These are phyloP conservation scores for Hippophae gyantsensis DNA, from an alignment of 306 rosid species.

Conservation along the genomic window DNA sequence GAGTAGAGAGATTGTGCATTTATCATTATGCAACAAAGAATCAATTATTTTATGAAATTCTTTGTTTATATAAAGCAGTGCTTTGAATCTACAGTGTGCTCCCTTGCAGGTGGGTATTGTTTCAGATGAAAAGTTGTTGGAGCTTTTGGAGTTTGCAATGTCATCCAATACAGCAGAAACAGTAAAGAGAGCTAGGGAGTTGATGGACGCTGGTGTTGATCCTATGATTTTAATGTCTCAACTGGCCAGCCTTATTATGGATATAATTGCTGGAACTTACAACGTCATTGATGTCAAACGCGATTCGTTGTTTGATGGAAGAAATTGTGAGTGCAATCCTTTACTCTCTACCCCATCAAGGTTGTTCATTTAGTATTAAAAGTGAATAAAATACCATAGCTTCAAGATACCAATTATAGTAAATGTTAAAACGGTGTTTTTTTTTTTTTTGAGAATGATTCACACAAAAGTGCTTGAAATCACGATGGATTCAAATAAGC, in stretches of 20 bases:
- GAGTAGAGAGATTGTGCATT: background rate
- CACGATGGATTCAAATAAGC: background rate
- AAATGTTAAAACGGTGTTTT: too few species aligned
- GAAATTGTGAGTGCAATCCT: conserved; percentile 59
- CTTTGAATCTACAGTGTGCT: conserved; percentile 17
- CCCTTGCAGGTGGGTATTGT: conserved; percentile 83
- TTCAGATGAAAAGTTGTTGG: conserved; percentile 85
- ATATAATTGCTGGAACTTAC: conserved; percentile 91
- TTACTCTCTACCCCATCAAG: conserved; percentile 11
- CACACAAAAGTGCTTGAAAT: background rate
- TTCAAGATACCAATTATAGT: too few species aligned
- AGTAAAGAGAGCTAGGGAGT: conserved; percentile 84
- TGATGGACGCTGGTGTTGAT: conserved; percentile 95
- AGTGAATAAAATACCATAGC: too few species aligned
- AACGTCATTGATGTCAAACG: conserved; percentile 44
- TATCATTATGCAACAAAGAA: background rate
- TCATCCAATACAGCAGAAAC: conserved; percentile 91
- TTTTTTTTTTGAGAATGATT: too few species aligned
- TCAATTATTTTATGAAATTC: too few species aligned
- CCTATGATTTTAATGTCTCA: conserved; percentile 95
- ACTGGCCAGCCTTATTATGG: conserved; percentile 92
- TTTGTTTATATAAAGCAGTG: too few species aligned
- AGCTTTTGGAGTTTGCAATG: conserved; percentile 94
- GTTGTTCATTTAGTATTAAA: too few species aligned
- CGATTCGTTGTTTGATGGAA: conserved; percentile 45